Conservation (phyloP, 306 rosid species). For the Quillaja saponaria region DNA sequence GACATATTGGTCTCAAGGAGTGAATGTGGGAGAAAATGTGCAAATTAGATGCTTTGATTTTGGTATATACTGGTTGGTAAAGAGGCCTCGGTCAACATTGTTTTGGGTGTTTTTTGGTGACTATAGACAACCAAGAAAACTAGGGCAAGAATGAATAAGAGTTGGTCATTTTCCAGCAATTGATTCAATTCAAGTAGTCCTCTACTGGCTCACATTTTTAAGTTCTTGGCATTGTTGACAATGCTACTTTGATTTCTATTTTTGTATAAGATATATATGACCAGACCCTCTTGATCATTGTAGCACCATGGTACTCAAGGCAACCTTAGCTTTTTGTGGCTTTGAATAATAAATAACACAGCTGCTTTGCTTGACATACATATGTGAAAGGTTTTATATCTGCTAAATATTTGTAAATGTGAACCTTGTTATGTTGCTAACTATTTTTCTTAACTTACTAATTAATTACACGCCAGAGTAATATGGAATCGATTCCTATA, state of each 20-base stretch:
- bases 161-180: slow-evolving; percentile 6
- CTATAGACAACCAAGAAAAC: not conserved
- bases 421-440: too few species aligned
- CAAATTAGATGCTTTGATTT: too few species aligned
- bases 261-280: slow-evolving; percentile 34
- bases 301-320: slow-evolving; percentile 27
- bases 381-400: too few species aligned
- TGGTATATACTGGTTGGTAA: not conserved
- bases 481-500: too few species aligned
- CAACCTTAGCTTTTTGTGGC: slow-evolving; percentile 28
- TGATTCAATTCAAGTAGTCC: slow-evolving; percentile 24
- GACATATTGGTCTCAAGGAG: too few species aligned
- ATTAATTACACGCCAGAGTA: too few species aligned
- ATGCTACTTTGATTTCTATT: slow-evolving; percentile 27
- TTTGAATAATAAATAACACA: too few species aligned
- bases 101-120: not conserved
- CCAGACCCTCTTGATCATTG: slow-evolving; percentile 28
- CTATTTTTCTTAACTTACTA: too few species aligned
- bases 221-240: slow-evolving; percentile 39
- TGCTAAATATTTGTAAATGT: too few species aligned
- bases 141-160: slow-evolving; percentile 2
- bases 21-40: too few species aligned
- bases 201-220: not conserved
- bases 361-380: too few species aligned
- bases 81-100: not conserved